Conservation (phyloP, 2,329 filamentous ascomycete genomes). For the Hypoxylon sp. region DNA sequence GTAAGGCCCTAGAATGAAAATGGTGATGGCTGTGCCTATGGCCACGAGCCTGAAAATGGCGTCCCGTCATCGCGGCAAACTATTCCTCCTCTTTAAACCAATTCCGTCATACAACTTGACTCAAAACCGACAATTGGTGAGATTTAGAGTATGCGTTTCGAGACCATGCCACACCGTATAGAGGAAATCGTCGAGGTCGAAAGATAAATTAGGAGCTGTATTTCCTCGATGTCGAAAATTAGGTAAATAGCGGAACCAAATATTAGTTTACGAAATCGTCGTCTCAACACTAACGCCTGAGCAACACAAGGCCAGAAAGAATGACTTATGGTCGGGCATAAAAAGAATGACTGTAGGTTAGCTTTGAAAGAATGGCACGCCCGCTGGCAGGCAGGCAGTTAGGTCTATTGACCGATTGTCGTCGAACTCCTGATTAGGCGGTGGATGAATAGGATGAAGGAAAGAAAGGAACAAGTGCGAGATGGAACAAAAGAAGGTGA, state of each 20-base stretch:
- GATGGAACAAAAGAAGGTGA: conserved; percentile 46
- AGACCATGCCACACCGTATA: conserved; percentile 11
- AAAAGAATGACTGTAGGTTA: conserved; percentile 61
- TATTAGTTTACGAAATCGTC: conserved; percentile 40
- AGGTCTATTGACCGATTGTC: conserved; percentile 57
- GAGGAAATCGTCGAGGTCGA: conserved; percentile 16
- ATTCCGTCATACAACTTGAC: conserved; percentile 1
- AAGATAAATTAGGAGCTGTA: conserved; percentile 17
- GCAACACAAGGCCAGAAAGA: conserved; percentile 46
- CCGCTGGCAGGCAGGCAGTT: conserved; percentile 70
- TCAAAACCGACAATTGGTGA: background rate
- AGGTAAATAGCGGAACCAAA: conserved; percentile 30
- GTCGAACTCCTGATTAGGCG: conserved; percentile 52
- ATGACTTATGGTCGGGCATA: conserved; percentile 47
- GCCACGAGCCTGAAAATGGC: conserved; percentile 45
- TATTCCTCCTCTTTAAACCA: conserved; percentile 27
- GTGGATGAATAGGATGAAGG: conserved; percentile 51
- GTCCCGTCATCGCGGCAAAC: conserved; percentile 45
- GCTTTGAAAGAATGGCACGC: conserved; percentile 69
- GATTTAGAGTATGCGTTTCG: background rate
- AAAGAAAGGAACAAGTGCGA: conserved; percentile 49
- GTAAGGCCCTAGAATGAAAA: conserved; percentile 44
- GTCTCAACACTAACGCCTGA: conserved; percentile 43
- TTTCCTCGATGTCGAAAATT: conserved; percentile 33
- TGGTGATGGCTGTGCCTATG: conserved; percentile 49